A percentile compares a stretch with the other conserved stretches of the same genome.
Evolutionary conservation across 2,329 filamentous ascomycete genomes (phyloP).

Genomic region (Colletotrichum incanum): DNA sequence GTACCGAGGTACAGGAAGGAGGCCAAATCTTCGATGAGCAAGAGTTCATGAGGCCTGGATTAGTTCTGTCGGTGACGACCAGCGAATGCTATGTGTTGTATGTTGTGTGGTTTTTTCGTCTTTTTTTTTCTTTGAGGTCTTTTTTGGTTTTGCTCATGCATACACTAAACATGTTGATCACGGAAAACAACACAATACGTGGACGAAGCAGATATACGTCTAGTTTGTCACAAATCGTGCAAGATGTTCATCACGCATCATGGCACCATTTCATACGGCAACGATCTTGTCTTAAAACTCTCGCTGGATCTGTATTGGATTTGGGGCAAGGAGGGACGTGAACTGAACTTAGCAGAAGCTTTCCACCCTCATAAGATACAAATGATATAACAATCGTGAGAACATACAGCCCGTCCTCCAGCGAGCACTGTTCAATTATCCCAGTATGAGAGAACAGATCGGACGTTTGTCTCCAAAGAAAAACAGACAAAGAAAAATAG

Average conservation of each 20-base stretch:
- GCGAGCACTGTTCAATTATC: slow-evolving; percentile 24
- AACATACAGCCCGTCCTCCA: slow-evolving; percentile 21
- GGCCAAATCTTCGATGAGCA: too few relatives aligned
- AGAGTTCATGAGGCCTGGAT: too few relatives aligned
- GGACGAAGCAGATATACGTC: too few relatives aligned
- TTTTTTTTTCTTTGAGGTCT: too few relatives aligned
- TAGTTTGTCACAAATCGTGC: too few relatives aligned
- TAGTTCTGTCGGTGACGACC: too few relatives aligned
- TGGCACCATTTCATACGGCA: background rate
- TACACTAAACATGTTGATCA: too few relatives aligned
- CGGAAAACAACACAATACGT: too few relatives aligned
- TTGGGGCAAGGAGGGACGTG: slow-evolving; percentile 24
- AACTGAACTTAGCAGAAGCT: slow-evolving; percentile 28
- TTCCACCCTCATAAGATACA: slow-evolving; percentile 27
- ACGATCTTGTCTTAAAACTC: background rate
- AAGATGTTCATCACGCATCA: background rate
- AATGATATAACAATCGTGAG: slow-evolving; percentile 32
- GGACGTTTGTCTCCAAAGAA: background rate
- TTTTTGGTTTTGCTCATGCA: too few relatives aligned
- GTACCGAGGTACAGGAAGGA: too few relatives aligned
- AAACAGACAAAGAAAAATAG: slow-evolving; percentile 4
- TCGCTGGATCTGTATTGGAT: slow-evolving; percentile 20
- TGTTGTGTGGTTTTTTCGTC: too few relatives aligned
- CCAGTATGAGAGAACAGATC: background rate
- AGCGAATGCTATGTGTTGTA: too few relatives aligned